These are phyloP conservation scores for Chlorella vulgaris DNA, from an alignment of 139 green algal genomes.

Conservation along the genomic window DNA sequence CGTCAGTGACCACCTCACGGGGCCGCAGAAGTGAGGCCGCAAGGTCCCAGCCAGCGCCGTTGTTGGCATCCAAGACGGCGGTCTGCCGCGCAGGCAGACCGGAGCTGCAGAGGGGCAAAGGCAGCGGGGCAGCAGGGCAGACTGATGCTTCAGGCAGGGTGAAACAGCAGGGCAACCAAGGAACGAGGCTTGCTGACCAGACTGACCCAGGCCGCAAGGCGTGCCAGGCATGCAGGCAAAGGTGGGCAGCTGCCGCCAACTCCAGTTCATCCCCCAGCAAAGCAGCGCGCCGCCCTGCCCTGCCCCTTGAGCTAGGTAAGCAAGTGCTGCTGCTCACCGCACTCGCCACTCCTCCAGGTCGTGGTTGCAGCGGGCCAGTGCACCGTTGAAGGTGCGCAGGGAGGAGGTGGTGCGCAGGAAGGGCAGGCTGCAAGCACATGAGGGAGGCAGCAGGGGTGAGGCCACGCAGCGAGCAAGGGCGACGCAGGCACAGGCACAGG, in stretches of 20 bases:
- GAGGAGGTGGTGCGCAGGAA: slow-evolving; percentile 61
- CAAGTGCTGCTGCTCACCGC: slow-evolving; percentile 7
- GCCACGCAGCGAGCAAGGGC: neutral
- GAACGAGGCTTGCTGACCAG: too few relatives aligned
- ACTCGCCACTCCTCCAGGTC: slow-evolving; percentile 78
- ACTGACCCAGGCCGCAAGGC: too few relatives aligned
- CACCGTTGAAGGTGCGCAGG: slow-evolving; percentile 71
- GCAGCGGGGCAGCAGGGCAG: neutral
- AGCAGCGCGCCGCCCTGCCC: too few relatives aligned
- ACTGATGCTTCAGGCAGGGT: too few relatives aligned
- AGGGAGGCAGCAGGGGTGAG: neutral
- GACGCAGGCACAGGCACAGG: neutral
- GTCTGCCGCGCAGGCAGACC: slow-evolving; percentile 60
- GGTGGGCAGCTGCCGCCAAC: too few relatives aligned
- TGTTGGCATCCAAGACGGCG: slow-evolving; percentile 76
- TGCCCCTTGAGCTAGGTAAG: neutral
- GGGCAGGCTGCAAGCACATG: slow-evolving; percentile 50
- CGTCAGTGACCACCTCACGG: slow-evolving; percentile 46
- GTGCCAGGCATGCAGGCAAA: too few relatives aligned
- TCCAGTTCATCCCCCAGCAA: too few relatives aligned
- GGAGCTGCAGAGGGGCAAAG: neutral
- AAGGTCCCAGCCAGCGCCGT: slow-evolving; percentile 71
- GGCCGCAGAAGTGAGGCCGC: slow-evolving; percentile 63
- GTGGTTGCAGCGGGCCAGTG: slow-evolving; percentile 58
- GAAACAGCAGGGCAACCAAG: too few relatives aligned